phyloP scores from a whole-genome alignment of 176 grass and related monocot genomes.

The Aegilops umbellulata region DNA sequence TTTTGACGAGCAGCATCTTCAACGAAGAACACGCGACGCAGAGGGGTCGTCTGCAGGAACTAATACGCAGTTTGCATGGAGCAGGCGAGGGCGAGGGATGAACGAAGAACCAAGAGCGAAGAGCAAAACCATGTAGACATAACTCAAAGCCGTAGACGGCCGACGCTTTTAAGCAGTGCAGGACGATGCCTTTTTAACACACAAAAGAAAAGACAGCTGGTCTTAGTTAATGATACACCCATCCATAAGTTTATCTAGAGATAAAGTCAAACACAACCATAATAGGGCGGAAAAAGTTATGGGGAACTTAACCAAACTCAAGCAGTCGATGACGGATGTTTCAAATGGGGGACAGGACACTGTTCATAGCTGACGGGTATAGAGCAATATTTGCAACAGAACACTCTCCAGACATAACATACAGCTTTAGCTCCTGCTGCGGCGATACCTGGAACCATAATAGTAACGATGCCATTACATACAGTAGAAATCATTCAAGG shows the following conservation, averaged over 20 bases:
- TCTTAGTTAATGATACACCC: slow-evolving; percentile 79
- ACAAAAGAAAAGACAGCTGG: slow-evolving; percentile 59
- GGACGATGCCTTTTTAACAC: slow-evolving; percentile 87
- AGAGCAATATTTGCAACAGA: slow-evolving; percentile 33
- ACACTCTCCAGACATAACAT: background rate
- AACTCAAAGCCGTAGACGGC: slow-evolving; percentile 62
- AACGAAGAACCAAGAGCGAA: slow-evolving; percentile 57
- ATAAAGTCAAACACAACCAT: slow-evolving; percentile 49
- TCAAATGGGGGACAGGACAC: slow-evolving; percentile 34
- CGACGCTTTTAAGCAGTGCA: slow-evolving; percentile 72
- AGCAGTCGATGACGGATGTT: slow-evolving; percentile 38
- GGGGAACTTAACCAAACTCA: slow-evolving; percentile 83
- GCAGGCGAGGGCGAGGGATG: slow-evolving; percentile 39
- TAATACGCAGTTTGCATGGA: slow-evolving; percentile 43
- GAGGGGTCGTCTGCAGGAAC: slow-evolving; percentile 2
- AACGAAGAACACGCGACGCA: slow-evolving; percentile 8
- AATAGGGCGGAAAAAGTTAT: slow-evolving; percentile 58
- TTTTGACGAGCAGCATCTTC: slow-evolving; percentile 41
- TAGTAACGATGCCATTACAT: background rate
- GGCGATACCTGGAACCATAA: slow-evolving; percentile 50
- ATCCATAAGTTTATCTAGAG: slow-evolving; percentile 41
- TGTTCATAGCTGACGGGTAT: slow-evolving; percentile 48
- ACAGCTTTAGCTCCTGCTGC: slow-evolving; percentile 75
- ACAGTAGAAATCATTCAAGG: background rate
- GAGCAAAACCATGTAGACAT: slow-evolving; percentile 75